Percentiles rank a stretch among this genome's conserved stretches.
These are phyloP conservation scores for Neospora caninum DNA, from an alignment of 169 alveolate species.

Conservation along the genomic window DNA sequence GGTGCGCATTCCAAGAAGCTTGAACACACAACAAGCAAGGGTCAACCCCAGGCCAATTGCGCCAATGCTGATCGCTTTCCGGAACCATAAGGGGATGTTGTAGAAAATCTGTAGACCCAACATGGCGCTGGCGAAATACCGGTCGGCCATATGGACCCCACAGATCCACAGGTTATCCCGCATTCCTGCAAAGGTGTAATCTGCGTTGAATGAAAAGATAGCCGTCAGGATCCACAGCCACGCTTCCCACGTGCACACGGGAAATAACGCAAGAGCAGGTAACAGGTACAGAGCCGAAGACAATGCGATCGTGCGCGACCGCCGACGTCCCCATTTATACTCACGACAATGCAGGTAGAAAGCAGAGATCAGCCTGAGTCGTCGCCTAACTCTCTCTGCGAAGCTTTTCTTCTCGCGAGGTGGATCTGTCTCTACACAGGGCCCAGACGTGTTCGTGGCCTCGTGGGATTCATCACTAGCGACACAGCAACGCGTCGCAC, in stretches of 20 bases:
- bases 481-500: not conserved
- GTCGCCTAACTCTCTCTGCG: not conserved
- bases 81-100: constrained; percentile 51
- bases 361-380: not conserved
- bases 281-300: constrained; percentile 42
- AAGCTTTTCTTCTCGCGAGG: not conserved
- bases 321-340: constrained; percentile 60
- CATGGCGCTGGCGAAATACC: constrained; percentile 43
- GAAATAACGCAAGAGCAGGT: constrained; percentile 36
- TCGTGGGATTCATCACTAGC: not conserved
- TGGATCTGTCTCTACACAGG: not conserved
- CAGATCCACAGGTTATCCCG: constrained; percentile 45
- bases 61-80: not conserved
- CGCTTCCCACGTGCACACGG: constrained; percentile 34
- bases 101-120: constrained; percentile 39
- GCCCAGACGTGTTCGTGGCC: not conserved
- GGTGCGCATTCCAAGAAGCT: constrained; percentile 29
- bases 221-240: constrained; percentile 45
- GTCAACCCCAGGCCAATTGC: constrained; percentile 1
- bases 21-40: constrained; percentile 31
- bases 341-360: not conserved
- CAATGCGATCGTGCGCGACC: constrained; percentile 43
- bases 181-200: constrained; percentile 53
- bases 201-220: constrained; percentile 36
- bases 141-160: constrained; percentile 57